Evolutionary conservation across 2,329 filamentous ascomycete species (phyloP).

Genomic region (Aureobasidium vineae): DNA sequence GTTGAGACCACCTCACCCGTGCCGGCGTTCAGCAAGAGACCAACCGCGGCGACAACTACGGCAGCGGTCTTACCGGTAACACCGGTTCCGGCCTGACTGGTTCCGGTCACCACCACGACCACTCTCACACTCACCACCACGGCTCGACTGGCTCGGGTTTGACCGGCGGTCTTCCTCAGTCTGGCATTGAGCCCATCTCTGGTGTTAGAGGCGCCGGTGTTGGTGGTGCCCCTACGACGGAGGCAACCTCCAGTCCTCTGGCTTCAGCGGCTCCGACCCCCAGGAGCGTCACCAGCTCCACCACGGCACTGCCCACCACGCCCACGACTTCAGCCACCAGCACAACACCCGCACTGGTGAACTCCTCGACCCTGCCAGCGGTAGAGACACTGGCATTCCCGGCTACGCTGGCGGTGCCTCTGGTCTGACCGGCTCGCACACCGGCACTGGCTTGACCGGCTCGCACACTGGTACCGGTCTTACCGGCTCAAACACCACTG

Average conservation of each 20-base stretch:
- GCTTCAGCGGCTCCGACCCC: slow-evolving; percentile 8
- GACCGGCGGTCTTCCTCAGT: slow-evolving; percentile 8
- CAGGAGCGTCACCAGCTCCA: slow-evolving; percentile 13
- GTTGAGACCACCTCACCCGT: slow-evolving; percentile 4
- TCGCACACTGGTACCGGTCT: background rate
- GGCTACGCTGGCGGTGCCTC: slow-evolving; percentile 15
- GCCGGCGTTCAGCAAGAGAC: slow-evolving; percentile 1
- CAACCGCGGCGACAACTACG: background rate
- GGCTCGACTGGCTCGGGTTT: slow-evolving; percentile 9
- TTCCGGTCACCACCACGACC: background rate
- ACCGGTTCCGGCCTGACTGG: background rate
- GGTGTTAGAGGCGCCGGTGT: slow-evolving; percentile 10
- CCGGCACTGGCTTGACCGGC: slow-evolving; percentile 12
- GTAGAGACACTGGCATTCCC: slow-evolving; percentile 21
- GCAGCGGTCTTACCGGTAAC: background rate
- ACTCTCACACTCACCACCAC: background rate
- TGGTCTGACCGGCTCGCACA: slow-evolving; percentile 2
- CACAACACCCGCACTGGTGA: slow-evolving; percentile 23
- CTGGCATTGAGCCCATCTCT: slow-evolving; percentile 24
- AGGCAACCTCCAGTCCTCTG: slow-evolving; percentile 1
- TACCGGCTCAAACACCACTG: background rate
- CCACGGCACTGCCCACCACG: slow-evolving; percentile 21
- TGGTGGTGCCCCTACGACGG: slow-evolving; percentile 20
- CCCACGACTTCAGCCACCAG: slow-evolving; percentile 13
- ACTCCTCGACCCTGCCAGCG: slow-evolving; percentile 19